phyloP scores from a whole-genome alignment of 2,329 filamentous ascomycete species.

The Arthrobotrys conoides region DNA sequence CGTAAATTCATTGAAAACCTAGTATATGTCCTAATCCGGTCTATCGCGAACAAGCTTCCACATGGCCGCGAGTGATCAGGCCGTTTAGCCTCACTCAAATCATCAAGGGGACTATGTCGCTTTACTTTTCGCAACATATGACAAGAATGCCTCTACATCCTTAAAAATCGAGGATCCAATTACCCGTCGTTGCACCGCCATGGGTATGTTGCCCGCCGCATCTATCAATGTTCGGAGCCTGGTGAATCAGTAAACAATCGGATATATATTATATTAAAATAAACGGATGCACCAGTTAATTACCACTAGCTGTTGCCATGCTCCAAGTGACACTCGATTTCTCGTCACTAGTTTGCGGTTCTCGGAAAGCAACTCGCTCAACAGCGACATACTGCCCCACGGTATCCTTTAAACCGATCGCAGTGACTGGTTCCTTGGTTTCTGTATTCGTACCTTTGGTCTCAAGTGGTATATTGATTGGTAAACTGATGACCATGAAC shows the following conservation, averaged over 20 bases:
- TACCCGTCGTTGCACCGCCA: slow-evolving; percentile 35
- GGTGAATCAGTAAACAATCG: neutral
- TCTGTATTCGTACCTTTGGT: slow-evolving; percentile 33
- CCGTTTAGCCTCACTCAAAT: too few species aligned
- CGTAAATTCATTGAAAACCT: too few species aligned
- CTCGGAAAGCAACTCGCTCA: slow-evolving; percentile 41
- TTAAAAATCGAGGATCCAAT: slow-evolving; percentile 44
- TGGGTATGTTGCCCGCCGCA: slow-evolving; percentile 50
- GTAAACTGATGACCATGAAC: slow-evolving; percentile 53
- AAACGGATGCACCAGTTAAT: neutral
- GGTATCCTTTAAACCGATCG: slow-evolving; percentile 37
- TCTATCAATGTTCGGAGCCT: neutral
- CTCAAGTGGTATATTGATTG: slow-evolving; percentile 31
- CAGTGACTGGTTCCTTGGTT: slow-evolving; percentile 17
- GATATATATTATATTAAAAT: too few species aligned
- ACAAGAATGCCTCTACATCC: slow-evolving; percentile 53
- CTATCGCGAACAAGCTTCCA: too few species aligned
- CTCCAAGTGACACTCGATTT: slow-evolving; percentile 41
- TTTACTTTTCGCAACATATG: slow-evolving; percentile 30
- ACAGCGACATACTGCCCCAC: slow-evolving; percentile 51
- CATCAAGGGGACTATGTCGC: neutral
- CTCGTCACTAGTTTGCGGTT: neutral
- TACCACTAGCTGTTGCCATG: slow-evolving; percentile 58
- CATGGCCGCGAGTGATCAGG: too few species aligned
- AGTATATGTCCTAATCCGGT: too few species aligned